Percentiles rank a stretch among this genome's conserved stretches.
phyloP scores from a whole-genome alignment of 2,329 filamentous ascomycete genomes.

The Aspergillus clavatus region DNA sequence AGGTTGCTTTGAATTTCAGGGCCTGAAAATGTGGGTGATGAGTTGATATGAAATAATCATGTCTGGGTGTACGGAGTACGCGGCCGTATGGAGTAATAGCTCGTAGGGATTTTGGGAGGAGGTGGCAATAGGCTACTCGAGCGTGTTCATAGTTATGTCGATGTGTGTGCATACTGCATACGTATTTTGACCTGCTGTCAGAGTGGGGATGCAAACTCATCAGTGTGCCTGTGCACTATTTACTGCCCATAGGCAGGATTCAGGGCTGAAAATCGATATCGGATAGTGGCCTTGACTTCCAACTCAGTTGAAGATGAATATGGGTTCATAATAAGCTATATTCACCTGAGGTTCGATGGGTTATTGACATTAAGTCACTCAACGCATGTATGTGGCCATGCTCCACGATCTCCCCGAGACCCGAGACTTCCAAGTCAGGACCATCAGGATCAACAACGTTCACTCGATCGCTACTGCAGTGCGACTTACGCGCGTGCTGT shows the following conservation, averaged over 20 bases:
- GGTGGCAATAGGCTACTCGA: constrained; percentile 2
- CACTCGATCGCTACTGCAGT: neutral
- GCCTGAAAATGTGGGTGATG: neutral
- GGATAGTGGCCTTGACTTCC: too few relatives aligned
- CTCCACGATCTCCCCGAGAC: neutral
- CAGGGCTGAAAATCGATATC: neutral
- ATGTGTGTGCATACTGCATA: neutral
- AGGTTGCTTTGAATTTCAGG: neutral
- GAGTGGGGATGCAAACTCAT: constrained; percentile 13
- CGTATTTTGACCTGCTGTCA: constrained; percentile 5
- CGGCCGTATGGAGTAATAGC: neutral
- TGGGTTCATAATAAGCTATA: neutral
- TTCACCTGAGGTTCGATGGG: neutral
- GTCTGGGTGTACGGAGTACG: too few relatives aligned
- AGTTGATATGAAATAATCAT: neutral
- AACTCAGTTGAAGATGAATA: too few relatives aligned
- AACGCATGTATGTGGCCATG: too few relatives aligned
- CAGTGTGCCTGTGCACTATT: constrained; percentile 13
- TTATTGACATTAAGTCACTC: too few relatives aligned
- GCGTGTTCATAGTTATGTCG: neutral
- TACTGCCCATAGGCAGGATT: constrained; percentile 9
- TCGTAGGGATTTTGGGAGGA: neutral
- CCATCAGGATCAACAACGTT: neutral
- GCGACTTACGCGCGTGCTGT: neutral
- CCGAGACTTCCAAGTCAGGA: neutral